Percentiles rank a stretch among this genome's conserved stretches.
phyloP scores from a whole-genome alignment of 805 yeast genomes.

The Dipodascus geniculatus region DNA sequence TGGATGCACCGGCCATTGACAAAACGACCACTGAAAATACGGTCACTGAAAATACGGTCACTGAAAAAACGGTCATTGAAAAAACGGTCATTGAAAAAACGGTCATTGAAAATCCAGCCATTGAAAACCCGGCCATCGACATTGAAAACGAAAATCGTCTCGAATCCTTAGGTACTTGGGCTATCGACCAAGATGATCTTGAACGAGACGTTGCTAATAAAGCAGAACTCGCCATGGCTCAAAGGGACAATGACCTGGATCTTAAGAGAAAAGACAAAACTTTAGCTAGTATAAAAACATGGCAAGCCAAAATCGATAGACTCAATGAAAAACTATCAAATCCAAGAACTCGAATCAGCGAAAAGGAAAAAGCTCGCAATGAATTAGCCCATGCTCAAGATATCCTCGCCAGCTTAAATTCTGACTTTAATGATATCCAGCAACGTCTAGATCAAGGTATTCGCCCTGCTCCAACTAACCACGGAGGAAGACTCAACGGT shows the following conservation, averaged over 20 bases:
- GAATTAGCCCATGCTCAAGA: constrained; percentile 42
- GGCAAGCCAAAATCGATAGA: constrained; percentile 32
- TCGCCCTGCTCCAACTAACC: constrained; percentile 9
- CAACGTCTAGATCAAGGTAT: constrained; percentile 31
- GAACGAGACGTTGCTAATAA: constrained; percentile 54
- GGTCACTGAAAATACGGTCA: too few relatives aligned
- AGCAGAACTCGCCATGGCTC: constrained; percentile 51
- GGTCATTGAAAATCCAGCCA: too few relatives aligned
- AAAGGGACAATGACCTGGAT: constrained; percentile 64
- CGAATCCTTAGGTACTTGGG: constrained; percentile 37
- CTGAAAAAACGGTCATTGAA: too few relatives aligned
- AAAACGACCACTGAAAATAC: too few relatives aligned
- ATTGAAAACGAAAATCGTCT: constrained; percentile 20
- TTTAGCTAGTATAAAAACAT: constrained; percentile 33
- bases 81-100: too few relatives aligned
- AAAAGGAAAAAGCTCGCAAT: constrained; percentile 38
- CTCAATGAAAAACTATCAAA: constrained; percentile 38
- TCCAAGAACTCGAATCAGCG: constrained; percentile 54
- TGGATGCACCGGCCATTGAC: too few relatives aligned
- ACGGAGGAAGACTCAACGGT: constrained; percentile 37
- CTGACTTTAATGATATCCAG: constrained; percentile 54
- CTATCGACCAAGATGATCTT: constrained; percentile 71
- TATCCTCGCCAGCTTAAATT: constrained; percentile 36
- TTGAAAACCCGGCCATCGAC: too few relatives aligned
- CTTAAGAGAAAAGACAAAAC: constrained; percentile 64